Conservation (phyloP, 2,329 filamentous ascomycete genomes). For the Monascus ruber region DNA sequence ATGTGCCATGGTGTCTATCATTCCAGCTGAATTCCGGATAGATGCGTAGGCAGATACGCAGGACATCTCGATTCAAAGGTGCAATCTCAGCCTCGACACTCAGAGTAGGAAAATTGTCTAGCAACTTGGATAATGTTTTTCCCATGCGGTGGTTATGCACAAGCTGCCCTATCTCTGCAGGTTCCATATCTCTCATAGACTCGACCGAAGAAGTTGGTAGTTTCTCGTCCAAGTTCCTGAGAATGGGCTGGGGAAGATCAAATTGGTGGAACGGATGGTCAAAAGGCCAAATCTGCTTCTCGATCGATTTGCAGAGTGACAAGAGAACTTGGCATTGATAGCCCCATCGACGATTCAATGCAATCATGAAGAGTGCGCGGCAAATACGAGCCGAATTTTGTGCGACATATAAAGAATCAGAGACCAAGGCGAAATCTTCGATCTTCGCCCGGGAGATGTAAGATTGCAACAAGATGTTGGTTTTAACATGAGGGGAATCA, state of each 20-base stretch:
- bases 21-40: constrained; percentile 92
- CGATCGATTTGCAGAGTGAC: constrained; percentile 90
- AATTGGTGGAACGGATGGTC: constrained; percentile 94
- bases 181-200: constrained; percentile 81
- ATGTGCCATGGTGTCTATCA: constrained; percentile 82
- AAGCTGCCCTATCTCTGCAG: constrained; percentile 76
- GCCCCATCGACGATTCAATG: constrained; percentile 87
- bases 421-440: constrained; percentile 87
- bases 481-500: constrained; percentile 70
- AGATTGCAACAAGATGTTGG: constrained; percentile 86
- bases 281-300: constrained; percentile 89
- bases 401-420: constrained; percentile 87
- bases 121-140: constrained; percentile 63
- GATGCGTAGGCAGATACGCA: constrained; percentile 78
- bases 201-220: constrained; percentile 64
- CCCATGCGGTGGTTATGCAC: constrained; percentile 89
- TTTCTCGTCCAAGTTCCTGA: constrained; percentile 78
- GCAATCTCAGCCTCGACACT: constrained; percentile 89
- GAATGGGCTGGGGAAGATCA: constrained; percentile 69
- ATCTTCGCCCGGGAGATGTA: constrained; percentile 81
- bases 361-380: constrained; percentile 92
- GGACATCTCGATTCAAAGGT: constrained; percentile 83
- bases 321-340: constrained; percentile 86
- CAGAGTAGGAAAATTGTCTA: constrained; percentile 86
- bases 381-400: constrained; percentile 94